Evolutionary conservation across 768 basidiomycete genomes (phyloP).

Genomic region (Zangia roseola): DNA sequence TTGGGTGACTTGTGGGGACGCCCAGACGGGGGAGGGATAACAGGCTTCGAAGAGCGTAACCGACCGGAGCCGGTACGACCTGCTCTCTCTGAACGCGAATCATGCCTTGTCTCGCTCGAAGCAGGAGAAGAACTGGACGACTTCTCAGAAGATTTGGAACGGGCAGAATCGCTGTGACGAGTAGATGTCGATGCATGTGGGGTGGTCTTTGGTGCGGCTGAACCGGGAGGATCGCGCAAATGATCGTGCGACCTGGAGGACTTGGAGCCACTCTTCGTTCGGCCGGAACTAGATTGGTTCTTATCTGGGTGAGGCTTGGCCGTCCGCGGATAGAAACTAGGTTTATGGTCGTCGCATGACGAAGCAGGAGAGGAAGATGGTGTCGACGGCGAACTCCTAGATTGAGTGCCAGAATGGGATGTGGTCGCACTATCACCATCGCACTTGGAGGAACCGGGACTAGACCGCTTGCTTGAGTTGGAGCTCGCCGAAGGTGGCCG

Average conservation of each 20-base stretch:
- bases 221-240: conserved; percentile 16
- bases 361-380: conserved; percentile 13
- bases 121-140: conserved; percentile 1
- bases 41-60: conserved; percentile 23
- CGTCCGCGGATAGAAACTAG: conserved; percentile 14
- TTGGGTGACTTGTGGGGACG: conserved; percentile 21
- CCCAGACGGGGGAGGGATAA: conserved; percentile 29
- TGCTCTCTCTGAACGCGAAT: conserved; percentile 11
- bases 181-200: conserved; percentile 9
- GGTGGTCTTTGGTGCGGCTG: conserved; percentile 10
- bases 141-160: conserved; percentile 16
- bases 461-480: conserved; percentile 24
- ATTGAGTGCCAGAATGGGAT: conserved; percentile 10
- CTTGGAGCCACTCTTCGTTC: conserved; percentile 16
- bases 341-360: conserved; percentile 9
- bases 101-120: conserved; percentile 2
- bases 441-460: conserved; percentile 5
- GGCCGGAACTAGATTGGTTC: conserved; percentile 18
- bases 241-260: conserved; percentile 24
- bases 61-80: conserved; percentile 13
- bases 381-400: conserved; percentile 11
- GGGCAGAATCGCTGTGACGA: conserved; percentile 7
- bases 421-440: conserved; percentile 11
- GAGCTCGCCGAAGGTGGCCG: conserved; percentile 33
- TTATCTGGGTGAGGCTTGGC: conserved; percentile 12